Evolutionary conservation across 495 filamentous ascomycete species (phyloP), one percentile per base, ranked within the genome.

Genomic region (Neohortaea acidophila): DNA sequence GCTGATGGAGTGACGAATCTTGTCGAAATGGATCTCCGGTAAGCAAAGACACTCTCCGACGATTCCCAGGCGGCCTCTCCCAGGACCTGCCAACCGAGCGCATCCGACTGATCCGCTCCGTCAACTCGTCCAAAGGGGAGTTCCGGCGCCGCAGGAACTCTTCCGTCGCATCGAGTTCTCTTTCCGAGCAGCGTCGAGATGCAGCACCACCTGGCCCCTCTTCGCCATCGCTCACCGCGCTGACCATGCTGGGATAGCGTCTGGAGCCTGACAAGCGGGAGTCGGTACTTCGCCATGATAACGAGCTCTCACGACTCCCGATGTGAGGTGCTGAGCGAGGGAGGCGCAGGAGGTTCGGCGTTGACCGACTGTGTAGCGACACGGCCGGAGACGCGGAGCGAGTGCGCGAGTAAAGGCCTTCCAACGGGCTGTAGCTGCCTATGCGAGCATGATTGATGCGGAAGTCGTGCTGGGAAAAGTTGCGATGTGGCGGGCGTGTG

Each of bases 111-210:
- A 49, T 31, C 2, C 46, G 27, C 41, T 49, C 46, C 1, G 46
- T 41, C 32, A 49, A 28, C 11, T 49, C 46, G 23, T 49, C 46
- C 0, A 49, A 41, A 1, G 46, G 46, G 13, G 46, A 49, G 36
- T 34, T 44, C 20, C 46, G 46, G 36, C 44, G 39, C 8, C 29
- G 34, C 19, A 49, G 28, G 37, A 44, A 44, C 21, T 49, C 46
- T 8, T 28, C 33, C 2, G 41, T 32, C 4, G 46, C 46, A 41
- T 49, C 17, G 10, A 41, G 18, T 6, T 37, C 43, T n/a, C 41
- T 31, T 18, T 14, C 15, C 2, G 43, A 45, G 1, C 24, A 39
- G 3, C 31, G 30, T 5, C 37, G 28, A 25, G 21, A 35, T 3
- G 34, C 12, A 7, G 13, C 4, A 14, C 20, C 26, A 28, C 31